phyloP scores from a whole-genome alignment of 2,329 filamentous ascomycete genomes.

The Monosporascus ibericus region DNA sequence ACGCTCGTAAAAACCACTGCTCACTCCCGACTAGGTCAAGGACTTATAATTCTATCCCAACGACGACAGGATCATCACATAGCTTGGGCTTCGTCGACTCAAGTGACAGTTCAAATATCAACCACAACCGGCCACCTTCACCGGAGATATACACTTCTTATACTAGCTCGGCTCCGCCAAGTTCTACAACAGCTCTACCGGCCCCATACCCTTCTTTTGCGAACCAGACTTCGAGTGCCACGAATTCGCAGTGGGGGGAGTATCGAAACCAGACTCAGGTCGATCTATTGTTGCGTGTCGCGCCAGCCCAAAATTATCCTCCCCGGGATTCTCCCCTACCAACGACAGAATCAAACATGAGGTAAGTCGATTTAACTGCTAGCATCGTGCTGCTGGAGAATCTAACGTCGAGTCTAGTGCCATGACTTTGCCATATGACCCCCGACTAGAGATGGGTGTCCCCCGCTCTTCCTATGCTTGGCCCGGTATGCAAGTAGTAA shows the following conservation, averaged over 20 bases:
- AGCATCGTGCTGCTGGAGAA: background rate
- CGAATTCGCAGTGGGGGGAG: slow-evolving; percentile 12
- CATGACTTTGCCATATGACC: slow-evolving; percentile 44
- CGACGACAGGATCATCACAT: background rate
- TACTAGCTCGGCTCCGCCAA: background rate
- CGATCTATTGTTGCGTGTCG: slow-evolving; percentile 26
- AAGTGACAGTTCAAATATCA: background rate
- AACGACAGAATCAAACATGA: slow-evolving; percentile 27
- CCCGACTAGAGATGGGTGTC: slow-evolving; percentile 44
- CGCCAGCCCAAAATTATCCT: slow-evolving; percentile 25
- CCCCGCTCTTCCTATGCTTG: slow-evolving; percentile 43
- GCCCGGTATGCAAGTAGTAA: slow-evolving; percentile 34
- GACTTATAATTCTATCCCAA: background rate
- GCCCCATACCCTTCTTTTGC: background rate
- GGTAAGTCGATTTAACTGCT: slow-evolving; percentile 21
- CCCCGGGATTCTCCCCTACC: slow-evolving; percentile 11
- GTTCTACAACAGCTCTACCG: background rate
- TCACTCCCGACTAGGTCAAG: background rate
- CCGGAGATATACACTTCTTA: background rate
- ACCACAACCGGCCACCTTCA: background rate
- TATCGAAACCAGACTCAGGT: slow-evolving; percentile 12
- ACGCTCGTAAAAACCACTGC: background rate
- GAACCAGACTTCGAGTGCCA: background rate
- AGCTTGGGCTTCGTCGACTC: background rate
- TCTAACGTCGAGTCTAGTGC: slow-evolving; percentile 28